A percentile compares a stretch with the other conserved stretches of the same genome.
These are phyloP conservation scores for Ceratocystis cubensis DNA, from an alignment of 2,329 filamentous ascomycete genomes.

Conservation along the genomic window DNA sequence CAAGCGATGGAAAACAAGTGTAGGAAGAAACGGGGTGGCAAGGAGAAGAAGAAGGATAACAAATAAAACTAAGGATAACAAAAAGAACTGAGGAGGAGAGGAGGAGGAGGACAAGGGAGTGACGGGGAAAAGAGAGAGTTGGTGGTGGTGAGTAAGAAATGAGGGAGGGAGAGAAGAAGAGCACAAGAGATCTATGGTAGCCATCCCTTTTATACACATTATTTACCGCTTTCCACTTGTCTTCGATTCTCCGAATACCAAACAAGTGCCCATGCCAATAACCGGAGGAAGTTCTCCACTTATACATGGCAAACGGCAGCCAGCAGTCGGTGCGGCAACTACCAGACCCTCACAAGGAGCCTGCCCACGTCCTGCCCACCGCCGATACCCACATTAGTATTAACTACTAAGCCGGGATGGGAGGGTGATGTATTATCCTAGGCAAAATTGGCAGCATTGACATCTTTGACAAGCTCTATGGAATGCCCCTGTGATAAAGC, in stretches of 20 bases:
- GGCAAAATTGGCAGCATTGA: no score
- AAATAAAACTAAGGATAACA: background rate
- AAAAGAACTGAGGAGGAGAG: background rate
- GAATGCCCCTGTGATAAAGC: no score
- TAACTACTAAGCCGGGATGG: no score
- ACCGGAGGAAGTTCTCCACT: no score
- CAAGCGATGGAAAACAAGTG: background rate
- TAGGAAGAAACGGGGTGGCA: background rate
- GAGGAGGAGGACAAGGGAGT: background rate
- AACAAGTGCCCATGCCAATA: no score
- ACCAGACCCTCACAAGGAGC: background rate
- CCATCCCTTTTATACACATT: no score
- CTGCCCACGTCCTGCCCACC: background rate
- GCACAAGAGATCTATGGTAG: background rate
- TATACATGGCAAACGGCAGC: background rate
- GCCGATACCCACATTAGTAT: no score
- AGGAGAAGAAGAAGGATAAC: background rate
- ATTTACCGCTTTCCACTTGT: no score
- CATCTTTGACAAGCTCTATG: no score
- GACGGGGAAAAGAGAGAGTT: no score
- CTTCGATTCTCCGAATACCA: no score
- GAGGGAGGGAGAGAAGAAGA: background rate
- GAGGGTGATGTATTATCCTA: no score
- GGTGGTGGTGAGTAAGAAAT: background rate
- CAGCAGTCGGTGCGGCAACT: background rate